Conservation (phyloP, 805 yeast species). For the Kluyveromyces nonfermentans region DNA sequence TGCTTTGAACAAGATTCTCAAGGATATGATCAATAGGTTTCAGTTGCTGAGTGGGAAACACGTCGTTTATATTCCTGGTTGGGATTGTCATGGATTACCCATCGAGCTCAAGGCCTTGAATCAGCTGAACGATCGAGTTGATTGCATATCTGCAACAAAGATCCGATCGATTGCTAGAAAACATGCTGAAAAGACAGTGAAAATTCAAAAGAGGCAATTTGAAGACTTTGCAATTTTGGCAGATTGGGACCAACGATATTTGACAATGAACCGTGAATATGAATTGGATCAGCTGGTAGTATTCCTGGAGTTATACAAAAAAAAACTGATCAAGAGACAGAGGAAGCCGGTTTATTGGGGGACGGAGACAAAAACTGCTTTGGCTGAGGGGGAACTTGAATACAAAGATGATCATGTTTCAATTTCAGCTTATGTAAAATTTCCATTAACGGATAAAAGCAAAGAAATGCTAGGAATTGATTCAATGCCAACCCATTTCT, state of each 20-base stretch:
- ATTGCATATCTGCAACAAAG: slow-evolving; percentile 34
- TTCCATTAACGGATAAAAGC: slow-evolving; percentile 39
- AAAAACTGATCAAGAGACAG: slow-evolving; percentile 69
- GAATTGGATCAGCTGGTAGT: slow-evolving; percentile 68
- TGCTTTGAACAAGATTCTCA: slow-evolving; percentile 79
- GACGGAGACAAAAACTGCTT: slow-evolving; percentile 82
- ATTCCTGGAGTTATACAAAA: slow-evolving; percentile 54
- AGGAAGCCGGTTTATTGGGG: slow-evolving; percentile 98
- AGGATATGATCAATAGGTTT: slow-evolving; percentile 74
- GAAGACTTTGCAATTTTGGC: slow-evolving; percentile 70
- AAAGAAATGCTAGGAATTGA: slow-evolving; percentile 4
- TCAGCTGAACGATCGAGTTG: slow-evolving; percentile 31
- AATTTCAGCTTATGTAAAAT: slow-evolving; percentile 57
- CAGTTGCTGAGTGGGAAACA: slow-evolving; percentile 53
- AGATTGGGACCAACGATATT: slow-evolving; percentile 65
- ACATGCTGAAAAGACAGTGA: slow-evolving; percentile 62
- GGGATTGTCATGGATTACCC: slow-evolving; percentile 99
- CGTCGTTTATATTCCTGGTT: slow-evolving; percentile 78
- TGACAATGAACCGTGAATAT: slow-evolving; percentile 61
- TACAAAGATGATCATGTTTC: slow-evolving; percentile 67
- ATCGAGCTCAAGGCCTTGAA: slow-evolving; percentile 80
- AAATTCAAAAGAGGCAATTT: slow-evolving; percentile 55
- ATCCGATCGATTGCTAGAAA: slow-evolving; percentile 55
- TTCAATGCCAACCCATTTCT: slow-evolving; percentile 21
- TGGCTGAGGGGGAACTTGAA: slow-evolving; percentile 94